These are phyloP conservation scores for Cryomyces minteri DNA, from an alignment of 495 filamentous ascomycete species.

Conservation along the genomic window DNA sequence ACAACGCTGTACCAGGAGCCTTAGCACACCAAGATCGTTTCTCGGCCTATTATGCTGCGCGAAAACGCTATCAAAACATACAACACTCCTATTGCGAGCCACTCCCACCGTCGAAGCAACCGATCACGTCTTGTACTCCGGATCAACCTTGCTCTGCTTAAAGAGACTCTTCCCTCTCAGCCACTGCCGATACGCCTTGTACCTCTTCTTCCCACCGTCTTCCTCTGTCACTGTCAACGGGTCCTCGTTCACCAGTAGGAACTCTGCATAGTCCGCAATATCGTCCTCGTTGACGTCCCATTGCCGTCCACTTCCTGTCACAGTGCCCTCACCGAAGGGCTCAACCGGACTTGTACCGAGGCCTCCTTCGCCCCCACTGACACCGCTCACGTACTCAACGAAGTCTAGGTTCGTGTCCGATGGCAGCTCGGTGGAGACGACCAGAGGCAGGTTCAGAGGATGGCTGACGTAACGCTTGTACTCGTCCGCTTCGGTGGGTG, in stretches of 20 bases:
- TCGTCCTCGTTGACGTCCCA: constrained; percentile 41
- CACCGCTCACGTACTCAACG: constrained; percentile 48
- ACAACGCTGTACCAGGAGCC: too few relatives aligned
- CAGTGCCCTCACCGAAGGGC: neutral
- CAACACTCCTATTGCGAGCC: too few relatives aligned
- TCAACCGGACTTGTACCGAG: too few relatives aligned
- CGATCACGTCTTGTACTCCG: constrained; percentile 15
- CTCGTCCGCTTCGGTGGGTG: constrained; percentile 54
- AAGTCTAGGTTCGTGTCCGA: constrained; percentile 44
- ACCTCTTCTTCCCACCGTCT: constrained; percentile 75
- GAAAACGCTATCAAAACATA: too few relatives aligned
- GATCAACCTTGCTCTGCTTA: constrained; percentile 47
- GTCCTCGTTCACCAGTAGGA: constrained; percentile 57
- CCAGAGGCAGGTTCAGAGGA: constrained; percentile 74
- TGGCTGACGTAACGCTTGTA: constrained; percentile 85
- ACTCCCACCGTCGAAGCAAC: too few relatives aligned
- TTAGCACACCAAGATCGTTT: too few relatives aligned
- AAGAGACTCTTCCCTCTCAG: constrained; percentile 81
- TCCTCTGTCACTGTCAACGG: constrained; percentile 74
- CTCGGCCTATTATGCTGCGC: too few relatives aligned
- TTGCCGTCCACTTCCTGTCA: neutral
- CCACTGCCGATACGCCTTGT: constrained; percentile 93
- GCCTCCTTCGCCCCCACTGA: constrained; percentile 12
- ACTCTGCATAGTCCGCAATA: constrained; percentile 52
- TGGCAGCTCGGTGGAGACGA: constrained; percentile 52